Percentiles rank a stretch among this genome's conserved stretches.
phyloP scores from a whole-genome alignment of 2,329 filamentous ascomycete genomes.

The Aspergillus sclerotialis region DNA sequence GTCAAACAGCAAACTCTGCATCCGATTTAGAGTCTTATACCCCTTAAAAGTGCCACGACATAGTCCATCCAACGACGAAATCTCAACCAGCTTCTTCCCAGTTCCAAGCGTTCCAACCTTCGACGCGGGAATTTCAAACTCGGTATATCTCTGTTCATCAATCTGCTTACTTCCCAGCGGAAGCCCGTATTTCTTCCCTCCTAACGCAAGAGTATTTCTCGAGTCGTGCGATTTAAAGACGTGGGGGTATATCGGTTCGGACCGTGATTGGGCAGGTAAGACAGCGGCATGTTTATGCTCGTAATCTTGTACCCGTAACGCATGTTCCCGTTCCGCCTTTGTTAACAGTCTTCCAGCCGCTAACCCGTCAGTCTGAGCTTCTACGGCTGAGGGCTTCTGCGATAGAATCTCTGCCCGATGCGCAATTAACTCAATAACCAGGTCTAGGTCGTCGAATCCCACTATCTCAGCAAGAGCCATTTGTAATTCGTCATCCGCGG shows the following conservation, averaged over 20 bases:
- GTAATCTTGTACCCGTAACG: conserved; percentile 66
- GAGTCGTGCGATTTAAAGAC: conserved; percentile 80
- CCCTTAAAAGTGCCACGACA: conserved; percentile 89
- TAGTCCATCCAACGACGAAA: conserved; percentile 78
- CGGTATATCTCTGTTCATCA: conserved; percentile 76
- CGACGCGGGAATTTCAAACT: conserved; percentile 77
- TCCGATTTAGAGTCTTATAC: conserved; percentile 88
- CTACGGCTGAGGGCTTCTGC: conserved; percentile 20
- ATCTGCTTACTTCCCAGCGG: conserved; percentile 66
- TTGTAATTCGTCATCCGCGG: conserved; percentile 79
- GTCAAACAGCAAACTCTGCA: conserved; percentile 95
- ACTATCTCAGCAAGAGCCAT: conserved; percentile 82
- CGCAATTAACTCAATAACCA: conserved; percentile 83
- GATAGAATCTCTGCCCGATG: conserved; percentile 63
- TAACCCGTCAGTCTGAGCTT: conserved; percentile 37
- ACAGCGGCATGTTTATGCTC: conserved; percentile 75
- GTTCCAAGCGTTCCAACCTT: conserved; percentile 67
- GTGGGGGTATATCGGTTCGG: conserved; percentile 78
- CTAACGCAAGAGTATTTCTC: conserved; percentile 74
- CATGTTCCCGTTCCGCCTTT: conserved; percentile 69
- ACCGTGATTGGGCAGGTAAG: conserved; percentile 61
- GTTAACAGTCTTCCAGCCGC: conserved; percentile 58
- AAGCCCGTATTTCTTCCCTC: conserved; percentile 75
- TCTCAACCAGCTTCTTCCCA: conserved; percentile 68
- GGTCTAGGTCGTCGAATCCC: conserved; percentile 87